Percentiles rank a stretch among this genome's conserved stretches.
Evolutionary conservation across 2,329 filamentous ascomycete species (phyloP).

Genomic region (Xylaria sp.): DNA sequence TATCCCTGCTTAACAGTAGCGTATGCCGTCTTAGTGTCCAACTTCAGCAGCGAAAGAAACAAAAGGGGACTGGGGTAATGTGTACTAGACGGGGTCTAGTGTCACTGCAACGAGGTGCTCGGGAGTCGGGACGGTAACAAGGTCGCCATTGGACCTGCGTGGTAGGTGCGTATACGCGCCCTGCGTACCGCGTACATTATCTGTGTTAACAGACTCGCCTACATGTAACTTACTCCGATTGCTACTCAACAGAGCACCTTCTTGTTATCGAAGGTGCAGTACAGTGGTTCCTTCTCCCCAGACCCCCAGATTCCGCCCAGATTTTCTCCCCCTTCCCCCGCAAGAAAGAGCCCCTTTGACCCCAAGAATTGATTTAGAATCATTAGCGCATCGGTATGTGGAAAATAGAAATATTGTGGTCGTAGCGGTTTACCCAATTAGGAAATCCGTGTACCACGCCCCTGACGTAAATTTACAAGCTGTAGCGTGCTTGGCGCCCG

Average conservation of each 20-base stretch:
- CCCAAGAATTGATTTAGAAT: constrained; percentile 8
- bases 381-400: not conserved
- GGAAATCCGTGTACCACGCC: constrained; percentile 27
- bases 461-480: constrained; percentile 23
- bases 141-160: constrained; percentile 18
- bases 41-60: not conserved
- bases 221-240: too few relatives aligned
- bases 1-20: constrained; percentile 1
- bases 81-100: not conserved
- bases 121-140: constrained; percentile 15
- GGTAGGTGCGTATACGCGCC: too few relatives aligned
- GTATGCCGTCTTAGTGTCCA: not conserved
- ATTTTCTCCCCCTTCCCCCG: constrained; percentile 20
- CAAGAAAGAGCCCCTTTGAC: constrained; percentile 14
- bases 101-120: constrained; percentile 14
- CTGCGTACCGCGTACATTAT: too few relatives aligned
- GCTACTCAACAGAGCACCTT: too few relatives aligned
- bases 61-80: not conserved
- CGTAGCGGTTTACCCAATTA: constrained; percentile 27
- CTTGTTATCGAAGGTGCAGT: too few relatives aligned
- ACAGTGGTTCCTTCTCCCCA: not conserved
- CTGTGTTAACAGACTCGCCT: too few relatives aligned
- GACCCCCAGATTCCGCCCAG: not conserved
- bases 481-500: constrained; percentile 9
- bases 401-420: constrained; percentile 8